Percentiles rank a stretch among this genome's conserved stretches.
These are phyloP conservation scores for Solanum chacoense DNA, from an alignment of 305 asterid species.

Conservation along the genomic window DNA sequence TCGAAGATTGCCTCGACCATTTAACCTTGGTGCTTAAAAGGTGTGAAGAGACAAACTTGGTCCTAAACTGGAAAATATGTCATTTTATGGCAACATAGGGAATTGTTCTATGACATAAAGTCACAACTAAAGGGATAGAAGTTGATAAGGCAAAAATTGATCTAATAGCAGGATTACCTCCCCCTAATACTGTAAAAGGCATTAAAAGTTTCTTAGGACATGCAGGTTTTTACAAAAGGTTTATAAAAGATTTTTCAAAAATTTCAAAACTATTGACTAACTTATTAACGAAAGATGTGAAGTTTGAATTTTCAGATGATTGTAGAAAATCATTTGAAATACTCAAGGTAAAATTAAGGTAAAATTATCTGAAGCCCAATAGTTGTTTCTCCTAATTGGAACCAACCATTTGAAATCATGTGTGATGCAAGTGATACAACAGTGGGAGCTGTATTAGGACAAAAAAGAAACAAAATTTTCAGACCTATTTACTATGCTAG, in stretches of 20 bases:
- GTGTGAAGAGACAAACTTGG: background rate
- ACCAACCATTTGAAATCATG: background rate
- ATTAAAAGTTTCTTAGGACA: background rate
- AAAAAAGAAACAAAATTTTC: no score
- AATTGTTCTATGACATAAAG: background rate
- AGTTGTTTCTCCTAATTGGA: no score
- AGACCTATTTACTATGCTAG: background rate
- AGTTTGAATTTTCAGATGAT: background rate
- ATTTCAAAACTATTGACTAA: background rate
- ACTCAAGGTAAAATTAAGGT: background rate
- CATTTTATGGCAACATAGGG: background rate
- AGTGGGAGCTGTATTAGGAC: background rate
- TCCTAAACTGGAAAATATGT: background rate
- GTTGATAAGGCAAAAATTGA: background rate
- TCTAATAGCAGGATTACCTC: background rate
- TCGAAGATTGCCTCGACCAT: background rate
- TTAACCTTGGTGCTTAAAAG: background rate
- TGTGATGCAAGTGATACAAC: background rate
- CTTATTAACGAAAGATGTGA: background rate
- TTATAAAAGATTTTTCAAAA: no score
- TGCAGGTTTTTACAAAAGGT: background rate
- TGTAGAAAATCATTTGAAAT: background rate
- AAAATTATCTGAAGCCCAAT: background rate
- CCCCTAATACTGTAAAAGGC: background rate
- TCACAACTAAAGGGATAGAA: background rate